phyloP scores from a whole-genome alignment of 208 protist genomes.

The Plasmodiophora brassicae region DNA sequence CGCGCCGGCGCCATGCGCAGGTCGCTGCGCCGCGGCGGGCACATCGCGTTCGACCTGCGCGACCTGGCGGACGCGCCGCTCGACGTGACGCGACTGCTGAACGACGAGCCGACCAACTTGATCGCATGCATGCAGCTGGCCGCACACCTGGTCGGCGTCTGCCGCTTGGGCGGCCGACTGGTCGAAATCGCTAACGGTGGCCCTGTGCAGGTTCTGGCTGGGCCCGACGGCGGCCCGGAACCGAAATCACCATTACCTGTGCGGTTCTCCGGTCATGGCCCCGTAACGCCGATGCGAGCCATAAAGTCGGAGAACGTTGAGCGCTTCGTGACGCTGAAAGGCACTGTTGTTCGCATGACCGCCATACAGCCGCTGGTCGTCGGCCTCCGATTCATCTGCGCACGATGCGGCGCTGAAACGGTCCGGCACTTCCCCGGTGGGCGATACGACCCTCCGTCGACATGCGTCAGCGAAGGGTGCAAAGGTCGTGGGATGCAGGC shows the following conservation, averaged over 20 bases:
- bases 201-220: not conserved
- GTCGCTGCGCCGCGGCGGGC: not conserved
- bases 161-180: not conserved
- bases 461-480: constrained; percentile 54
- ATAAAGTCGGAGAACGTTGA: constrained; percentile 43
- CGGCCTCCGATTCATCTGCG: constrained; percentile 64
- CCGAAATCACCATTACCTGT: not conserved
- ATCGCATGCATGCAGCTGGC: not conserved
- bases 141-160: not conserved
- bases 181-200: not conserved
- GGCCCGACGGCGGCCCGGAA: too few relatives aligned
- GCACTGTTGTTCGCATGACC: constrained; percentile 71
- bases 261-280: not conserved
- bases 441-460: constrained; percentile 45
- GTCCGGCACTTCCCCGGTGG: constrained; percentile 56
- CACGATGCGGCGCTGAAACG: constrained; percentile 48
- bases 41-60: not conserved
- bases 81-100: not conserved
- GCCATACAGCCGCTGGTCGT: constrained; percentile 66
- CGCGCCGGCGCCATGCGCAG: not conserved
- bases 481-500: constrained; percentile 56
- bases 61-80: not conserved
- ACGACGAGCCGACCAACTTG: not conserved
- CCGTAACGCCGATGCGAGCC: not conserved
- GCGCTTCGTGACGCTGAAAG: constrained; percentile 63